Percentiles rank a stretch among this genome's conserved stretches.
These are phyloP conservation scores for Mycena haematopus DNA, from an alignment of 768 basidiomycete species.

Conservation along the genomic window DNA sequence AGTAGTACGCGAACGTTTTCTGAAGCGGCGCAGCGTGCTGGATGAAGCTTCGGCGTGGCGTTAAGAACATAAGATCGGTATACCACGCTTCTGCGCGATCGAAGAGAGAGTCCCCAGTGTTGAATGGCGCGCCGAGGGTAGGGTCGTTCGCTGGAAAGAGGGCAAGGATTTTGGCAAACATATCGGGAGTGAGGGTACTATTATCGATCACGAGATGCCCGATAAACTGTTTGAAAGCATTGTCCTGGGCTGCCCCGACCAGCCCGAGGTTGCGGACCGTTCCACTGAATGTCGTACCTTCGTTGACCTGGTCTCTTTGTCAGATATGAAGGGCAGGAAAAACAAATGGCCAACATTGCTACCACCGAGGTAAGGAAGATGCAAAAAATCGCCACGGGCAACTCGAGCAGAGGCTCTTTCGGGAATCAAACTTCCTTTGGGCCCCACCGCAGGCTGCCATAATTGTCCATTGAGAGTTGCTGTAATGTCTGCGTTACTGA, in stretches of 20 bases:
- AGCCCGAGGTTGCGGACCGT: slow-evolving; percentile 47
- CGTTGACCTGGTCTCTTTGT: slow-evolving; percentile 49
- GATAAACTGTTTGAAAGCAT: slow-evolving; percentile 56
- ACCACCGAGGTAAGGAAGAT: slow-evolving; percentile 59
- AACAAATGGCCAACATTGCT: slow-evolving; percentile 50
- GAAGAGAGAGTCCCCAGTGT: slow-evolving; percentile 65
- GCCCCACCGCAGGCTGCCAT: slow-evolving; percentile 64
- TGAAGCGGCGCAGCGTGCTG: slow-evolving; percentile 53
- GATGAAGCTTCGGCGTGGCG: slow-evolving; percentile 57
- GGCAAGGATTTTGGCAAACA: slow-evolving; percentile 45
- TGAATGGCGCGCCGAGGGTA: slow-evolving; percentile 55
- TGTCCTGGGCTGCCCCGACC: slow-evolving; percentile 46
- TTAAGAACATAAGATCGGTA: slow-evolving; percentile 62
- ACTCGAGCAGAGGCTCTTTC: slow-evolving; percentile 53
- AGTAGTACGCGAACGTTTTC: slow-evolving; percentile 60
- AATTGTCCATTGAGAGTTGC: slow-evolving; percentile 58
- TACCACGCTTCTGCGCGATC: slow-evolving; percentile 65
- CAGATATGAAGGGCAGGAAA: slow-evolving; percentile 12
- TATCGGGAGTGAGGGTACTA: slow-evolving; percentile 49
- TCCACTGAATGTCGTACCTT: slow-evolving; percentile 54
- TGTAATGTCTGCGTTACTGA: slow-evolving; percentile 52
- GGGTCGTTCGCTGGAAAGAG: slow-evolving; percentile 58
- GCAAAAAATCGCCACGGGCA: slow-evolving; percentile 55
- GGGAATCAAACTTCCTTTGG: slow-evolving; percentile 54
- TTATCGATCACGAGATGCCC: slow-evolving; percentile 58